These are phyloP conservation scores for Chrysosphaeria jannelii DNA, from an alignment of 2,329 filamentous ascomycete genomes.

Conservation along the genomic window DNA sequence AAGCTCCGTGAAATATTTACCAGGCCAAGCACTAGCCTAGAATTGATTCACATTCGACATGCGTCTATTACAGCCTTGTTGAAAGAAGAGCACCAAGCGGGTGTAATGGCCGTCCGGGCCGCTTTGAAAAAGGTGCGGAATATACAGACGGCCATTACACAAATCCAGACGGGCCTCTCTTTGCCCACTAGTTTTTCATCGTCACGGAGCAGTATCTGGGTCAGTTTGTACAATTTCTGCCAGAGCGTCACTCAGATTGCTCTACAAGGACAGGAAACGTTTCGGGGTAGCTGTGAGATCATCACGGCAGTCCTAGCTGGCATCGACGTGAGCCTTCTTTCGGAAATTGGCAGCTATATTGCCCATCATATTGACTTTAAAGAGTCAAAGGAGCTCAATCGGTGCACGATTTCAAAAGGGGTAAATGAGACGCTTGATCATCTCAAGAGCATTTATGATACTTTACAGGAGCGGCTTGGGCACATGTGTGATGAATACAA, in stretches of 20 bases:
- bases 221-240: slow-evolving; percentile 38
- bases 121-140: slow-evolving; percentile 46
- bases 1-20: slow-evolving; percentile 56
- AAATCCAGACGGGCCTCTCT: slow-evolving; percentile 52
- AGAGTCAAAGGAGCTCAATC: slow-evolving; percentile 35
- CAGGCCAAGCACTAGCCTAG: slow-evolving; percentile 39
- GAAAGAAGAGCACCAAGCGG: slow-evolving; percentile 30
- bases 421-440: slow-evolving; percentile 47
- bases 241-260: slow-evolving; percentile 39
- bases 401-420: slow-evolving; percentile 41
- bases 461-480: slow-evolving; percentile 43
- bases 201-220: slow-evolving; percentile 40
- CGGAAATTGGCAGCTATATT: slow-evolving; percentile 1
- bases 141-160: slow-evolving; percentile 33
- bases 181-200: slow-evolving; percentile 15
- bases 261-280: background rate
- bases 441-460: slow-evolving; percentile 48
- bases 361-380: slow-evolving; percentile 48
- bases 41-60: slow-evolving; percentile 40
- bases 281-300: slow-evolving; percentile 16
- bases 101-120: slow-evolving; percentile 22
- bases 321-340: background rate
- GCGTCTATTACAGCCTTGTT: slow-evolving; percentile 35
- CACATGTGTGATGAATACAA: slow-evolving; percentile 34
- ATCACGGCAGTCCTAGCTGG: slow-evolving; percentile 1